These are phyloP conservation scores for Rhodocollybia butyracea DNA, from an alignment of 768 basidiomycete genomes.

Conservation along the genomic window DNA sequence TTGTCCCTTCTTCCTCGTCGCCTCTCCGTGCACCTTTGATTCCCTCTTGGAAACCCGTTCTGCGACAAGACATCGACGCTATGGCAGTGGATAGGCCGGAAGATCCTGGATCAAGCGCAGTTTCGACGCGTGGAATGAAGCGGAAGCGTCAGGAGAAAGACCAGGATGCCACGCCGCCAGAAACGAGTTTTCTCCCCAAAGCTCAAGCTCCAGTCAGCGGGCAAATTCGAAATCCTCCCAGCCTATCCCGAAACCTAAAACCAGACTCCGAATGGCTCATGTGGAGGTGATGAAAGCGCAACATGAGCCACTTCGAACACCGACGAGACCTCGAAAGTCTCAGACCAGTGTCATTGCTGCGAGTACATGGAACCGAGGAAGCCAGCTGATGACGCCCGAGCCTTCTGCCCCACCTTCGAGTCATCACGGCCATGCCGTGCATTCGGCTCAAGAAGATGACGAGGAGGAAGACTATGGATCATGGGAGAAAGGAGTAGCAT, in stretches of 20 bases:
- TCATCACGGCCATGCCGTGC: not conserved
- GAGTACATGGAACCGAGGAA: not conserved
- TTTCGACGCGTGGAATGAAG: not conserved
- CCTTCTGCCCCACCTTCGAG: conserved; percentile 12
- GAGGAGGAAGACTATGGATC: conserved; percentile 24
- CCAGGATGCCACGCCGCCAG: not conserved
- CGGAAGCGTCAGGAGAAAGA: conserved; percentile 2
- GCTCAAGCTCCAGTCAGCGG: not conserved
- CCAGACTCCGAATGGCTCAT: too few relatives aligned
- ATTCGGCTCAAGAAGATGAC: conserved; percentile 4
- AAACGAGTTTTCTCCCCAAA: not conserved
- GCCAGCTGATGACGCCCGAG: conserved; percentile 17
- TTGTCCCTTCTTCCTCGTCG: not conserved
- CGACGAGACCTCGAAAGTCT: not conserved
- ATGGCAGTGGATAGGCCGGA: not conserved
- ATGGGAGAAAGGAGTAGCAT: conserved; percentile 25
- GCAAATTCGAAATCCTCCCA: too few relatives aligned
- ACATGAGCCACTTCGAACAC: not conserved
- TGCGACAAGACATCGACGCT: not conserved
- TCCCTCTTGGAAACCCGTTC: not conserved
- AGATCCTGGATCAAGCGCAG: not conserved
- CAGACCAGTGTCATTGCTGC: not conserved
- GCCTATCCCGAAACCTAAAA: too few relatives aligned
- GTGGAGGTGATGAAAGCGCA: too few relatives aligned
- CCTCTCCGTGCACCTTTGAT: not conserved